Evolutionary conservation across 148 eudicot genomes (phyloP).

Genomic region (Vaccinium macrocarpon): DNA sequence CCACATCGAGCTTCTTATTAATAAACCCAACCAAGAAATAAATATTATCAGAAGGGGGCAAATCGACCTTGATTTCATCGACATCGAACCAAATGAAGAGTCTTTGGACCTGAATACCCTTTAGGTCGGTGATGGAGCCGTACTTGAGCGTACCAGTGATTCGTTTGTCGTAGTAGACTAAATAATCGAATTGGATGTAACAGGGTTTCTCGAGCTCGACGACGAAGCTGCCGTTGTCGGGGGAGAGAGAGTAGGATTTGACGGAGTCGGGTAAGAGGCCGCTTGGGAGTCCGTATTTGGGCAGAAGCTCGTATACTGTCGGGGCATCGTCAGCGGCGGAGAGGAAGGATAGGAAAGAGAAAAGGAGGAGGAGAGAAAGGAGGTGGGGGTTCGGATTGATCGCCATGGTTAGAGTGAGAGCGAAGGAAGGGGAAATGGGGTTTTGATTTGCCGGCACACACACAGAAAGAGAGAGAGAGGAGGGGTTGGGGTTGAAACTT

Average conservation of each 20-base stretch:
- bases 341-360: background rate
- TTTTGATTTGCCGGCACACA: background rate
- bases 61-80: conserved; percentile 72
- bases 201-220: conserved; percentile 52
- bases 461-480: background rate
- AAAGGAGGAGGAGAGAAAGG: background rate
- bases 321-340: conserved; percentile 10
- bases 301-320: conserved; percentile 66
- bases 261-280: conserved; percentile 69
- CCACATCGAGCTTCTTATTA: conserved; percentile 68
- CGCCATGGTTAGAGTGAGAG: background rate
- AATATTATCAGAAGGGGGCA: conserved; percentile 69
- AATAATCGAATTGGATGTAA: conserved; percentile 62
- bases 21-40: conserved; percentile 75
- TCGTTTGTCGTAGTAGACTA: conserved; percentile 50
- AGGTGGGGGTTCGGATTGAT: conserved; percentile 6
- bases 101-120: conserved; percentile 60
- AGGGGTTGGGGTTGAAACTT: background rate
- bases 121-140: conserved; percentile 56
- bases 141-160: conserved; percentile 51
- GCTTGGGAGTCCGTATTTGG: conserved; percentile 67
- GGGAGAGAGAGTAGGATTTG: conserved; percentile 43
- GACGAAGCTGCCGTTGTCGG: conserved; percentile 47
- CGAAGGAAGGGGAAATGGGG: background rate
- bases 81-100: conserved; percentile 61